A percentile compares a stretch with the other conserved stretches of the same genome.
These are phyloP conservation scores for Zarea fungicola DNA, from an alignment of 2,329 filamentous ascomycete species.

Conservation along the genomic window DNA sequence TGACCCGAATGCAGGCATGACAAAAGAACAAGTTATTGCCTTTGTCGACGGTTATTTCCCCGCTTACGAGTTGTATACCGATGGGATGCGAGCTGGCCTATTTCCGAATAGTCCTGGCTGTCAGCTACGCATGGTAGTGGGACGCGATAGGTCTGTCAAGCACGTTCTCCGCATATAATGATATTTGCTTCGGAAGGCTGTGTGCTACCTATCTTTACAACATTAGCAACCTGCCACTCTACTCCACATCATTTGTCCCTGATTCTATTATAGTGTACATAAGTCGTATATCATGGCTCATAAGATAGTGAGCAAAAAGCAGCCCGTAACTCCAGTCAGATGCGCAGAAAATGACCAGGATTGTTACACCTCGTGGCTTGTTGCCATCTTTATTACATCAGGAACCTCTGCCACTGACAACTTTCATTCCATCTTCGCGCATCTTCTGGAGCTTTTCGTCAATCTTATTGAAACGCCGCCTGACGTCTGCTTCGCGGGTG, in stretches of 20 bases:
- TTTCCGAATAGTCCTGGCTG: constrained; percentile 44
- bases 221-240: constrained; percentile 2
- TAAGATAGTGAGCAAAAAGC: background rate
- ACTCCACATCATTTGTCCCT: no score
- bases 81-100: constrained; percentile 52
- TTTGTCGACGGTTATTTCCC: constrained; percentile 71
- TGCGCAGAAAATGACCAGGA: no score
- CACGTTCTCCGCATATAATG: constrained; percentile 46
- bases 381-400: no score
- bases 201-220: background rate
- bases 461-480: constrained; percentile 48
- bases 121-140: constrained; percentile 59
- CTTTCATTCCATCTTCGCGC: constrained; percentile 50
- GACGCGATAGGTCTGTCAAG: constrained; percentile 54
- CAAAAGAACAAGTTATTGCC: constrained; percentile 66
- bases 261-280: background rate
- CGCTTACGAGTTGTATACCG: constrained; percentile 64
- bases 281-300: constrained; percentile 10
- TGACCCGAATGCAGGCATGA: constrained; percentile 61
- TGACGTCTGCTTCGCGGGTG: constrained; percentile 48
- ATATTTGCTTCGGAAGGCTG: background rate
- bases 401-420: constrained; percentile 43
- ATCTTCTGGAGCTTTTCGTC: constrained; percentile 50
- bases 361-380: no score
- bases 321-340: no score